Base-by-base conservation (phyloP, 2,329 filamentous ascomycete genomes). In the Fonsecaea monophora region DNA sequence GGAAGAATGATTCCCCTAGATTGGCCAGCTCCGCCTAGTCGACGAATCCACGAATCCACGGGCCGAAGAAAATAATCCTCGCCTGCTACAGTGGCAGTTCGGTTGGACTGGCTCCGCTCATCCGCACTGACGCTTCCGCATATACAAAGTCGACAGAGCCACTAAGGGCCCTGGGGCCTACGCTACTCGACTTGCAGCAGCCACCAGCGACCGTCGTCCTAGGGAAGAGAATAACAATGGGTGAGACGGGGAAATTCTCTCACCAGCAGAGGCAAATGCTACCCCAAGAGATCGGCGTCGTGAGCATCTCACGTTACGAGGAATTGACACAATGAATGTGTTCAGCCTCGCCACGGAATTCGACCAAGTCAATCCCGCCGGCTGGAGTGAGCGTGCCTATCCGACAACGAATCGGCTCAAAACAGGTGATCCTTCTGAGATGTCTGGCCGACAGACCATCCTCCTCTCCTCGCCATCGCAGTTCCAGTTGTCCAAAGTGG, bases 1-100 rank as follows among this genome's bases (percentile, higher is more conserved):
- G 45, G 45, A 50, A 50, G 45, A 50, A 50, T 25, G 21, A 50
- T 50, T 25, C 45, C 10, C 45, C 45, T 50, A 50, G 45, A 25
- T 25, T 50, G 15, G 15, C 40, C 15, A 42, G 40, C 40, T 42
- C 4, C 13, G 2, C 45, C 18, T 50, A 25, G 18, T 25, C 18
- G 45, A 12, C 4, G 7, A 3, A 25, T 25, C 25, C 25, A 25
- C 25, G 25, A 50, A 50, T 50, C 45, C 45, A 50, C 45, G 18
- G n/a, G 5, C 21, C 21, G 45, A 25, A 21, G 25, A 25, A 50
- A 50, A 50, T 50, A 6, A 50, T 50, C 45, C 18, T 25, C 25
- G 25, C 25, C 25, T 25, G 25, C 25, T 50, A 7, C 18, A 21
- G 25, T 50, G 8, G 18, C 45, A 50, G 8, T 50, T 4, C 9